Evolutionary conservation across 108 stramenopile genomes (phyloP), one percentile per base, ranked within the genome.

Genomic region (Cyclotella sp.): DNA sequence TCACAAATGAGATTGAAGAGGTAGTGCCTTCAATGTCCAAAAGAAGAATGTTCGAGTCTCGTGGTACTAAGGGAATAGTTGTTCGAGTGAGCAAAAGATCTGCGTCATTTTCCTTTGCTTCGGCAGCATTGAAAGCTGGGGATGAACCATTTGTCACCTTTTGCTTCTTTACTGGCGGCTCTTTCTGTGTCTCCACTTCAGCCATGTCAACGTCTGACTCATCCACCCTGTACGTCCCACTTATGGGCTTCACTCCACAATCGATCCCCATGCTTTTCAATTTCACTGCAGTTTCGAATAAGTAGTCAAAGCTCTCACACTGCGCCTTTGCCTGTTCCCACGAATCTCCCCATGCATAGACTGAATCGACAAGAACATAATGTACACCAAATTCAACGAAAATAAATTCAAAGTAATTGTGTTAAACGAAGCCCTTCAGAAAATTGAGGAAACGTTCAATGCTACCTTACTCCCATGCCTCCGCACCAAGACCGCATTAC

Each of bases 311-410:
- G 45, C 94, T 93, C 82, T 98, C 98, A 60, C 90, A 91, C 58
- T 97, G 97, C 4, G 96, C 93, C 85, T 98, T 98, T 53, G 97
- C 96, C 78, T 95, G 91, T 73, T 97, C 96, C 98, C 98, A 98
- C 0, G 87, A 88, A 70, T 95, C 90, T n/a, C 98, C 98, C 98
- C 98, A 98, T 0, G 89, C 96, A 65, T 97, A 98, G 44, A 97
- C 66, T 64, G 18, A 3, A 21, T 19, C 21, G 61, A 15, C 15
- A 40, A 40, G 61, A 42, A 11, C 10, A 34, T 5, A 64, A 45
- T 12, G n/a, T 21, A 16, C 24, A 44, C 29, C 43, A 64, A 26
- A 61, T 13, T 24, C 13, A 24, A 12, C 19, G 24, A 24, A 12
- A 12, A 22, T 1, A 55, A 55, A 6, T 21, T 12, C n/a, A 22